Percentiles rank a stretch among this genome's conserved stretches.
These are phyloP conservation scores for Neonectria coccinea DNA, from an alignment of 2,329 filamentous ascomycete genomes.

Conservation along the genomic window DNA sequence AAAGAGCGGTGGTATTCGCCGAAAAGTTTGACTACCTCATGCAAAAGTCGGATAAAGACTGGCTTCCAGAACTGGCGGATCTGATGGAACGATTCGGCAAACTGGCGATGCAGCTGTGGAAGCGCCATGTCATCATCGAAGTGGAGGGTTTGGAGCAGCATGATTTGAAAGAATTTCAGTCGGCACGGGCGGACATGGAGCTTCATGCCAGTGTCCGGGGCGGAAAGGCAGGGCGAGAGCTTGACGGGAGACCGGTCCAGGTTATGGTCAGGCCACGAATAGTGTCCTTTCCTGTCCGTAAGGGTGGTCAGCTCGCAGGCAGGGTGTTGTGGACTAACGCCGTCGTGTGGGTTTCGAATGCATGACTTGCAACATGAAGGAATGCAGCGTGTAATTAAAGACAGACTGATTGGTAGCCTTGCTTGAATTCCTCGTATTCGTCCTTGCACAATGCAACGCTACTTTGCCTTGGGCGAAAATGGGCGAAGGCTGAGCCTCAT, in stretches of 20 bases:
- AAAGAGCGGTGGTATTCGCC: not conserved
- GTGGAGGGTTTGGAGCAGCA: not conserved
- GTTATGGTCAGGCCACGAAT: constrained; percentile 3
- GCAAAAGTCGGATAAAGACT: not conserved
- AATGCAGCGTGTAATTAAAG: too few species aligned
- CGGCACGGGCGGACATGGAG: constrained; percentile 3
- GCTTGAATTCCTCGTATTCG: too few species aligned
- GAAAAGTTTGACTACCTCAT: not conserved
- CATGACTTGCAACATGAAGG: too few species aligned
- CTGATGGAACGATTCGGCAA: constrained; percentile 6
- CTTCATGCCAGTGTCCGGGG: not conserved
- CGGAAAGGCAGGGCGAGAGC: not conserved
- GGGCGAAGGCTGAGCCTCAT: too few species aligned
- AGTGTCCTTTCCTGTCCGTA: not conserved
- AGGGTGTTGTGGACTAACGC: constrained; percentile 5
- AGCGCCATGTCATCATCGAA: constrained; percentile 2
- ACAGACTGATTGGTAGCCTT: too few species aligned
- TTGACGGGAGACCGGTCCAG: constrained; percentile 1
- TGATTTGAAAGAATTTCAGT: constrained; percentile 7
- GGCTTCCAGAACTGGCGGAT: not conserved
- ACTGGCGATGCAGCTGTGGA: constrained; percentile 16
- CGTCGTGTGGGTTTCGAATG: not conserved
- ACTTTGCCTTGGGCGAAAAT: too few species aligned
- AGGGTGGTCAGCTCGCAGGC: not conserved
- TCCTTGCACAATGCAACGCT: too few species aligned